Conservation (phyloP, 805 yeast species). For the Maudiozyma pseudohumilis region DNA sequence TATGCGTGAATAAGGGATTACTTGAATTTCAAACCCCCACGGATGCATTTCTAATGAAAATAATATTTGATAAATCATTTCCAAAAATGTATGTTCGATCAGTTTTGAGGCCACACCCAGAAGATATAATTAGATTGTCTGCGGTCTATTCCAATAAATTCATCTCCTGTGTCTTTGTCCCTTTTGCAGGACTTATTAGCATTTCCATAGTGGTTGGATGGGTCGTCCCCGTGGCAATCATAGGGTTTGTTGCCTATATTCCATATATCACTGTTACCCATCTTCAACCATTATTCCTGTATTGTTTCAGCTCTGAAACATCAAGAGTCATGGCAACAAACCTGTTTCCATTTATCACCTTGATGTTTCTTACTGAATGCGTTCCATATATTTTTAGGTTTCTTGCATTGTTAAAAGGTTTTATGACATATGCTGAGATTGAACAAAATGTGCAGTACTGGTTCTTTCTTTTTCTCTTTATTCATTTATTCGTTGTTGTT, state of each 20-base stretch:
- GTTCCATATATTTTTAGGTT: conserved; percentile 50
- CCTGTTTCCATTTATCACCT: conserved; percentile 55
- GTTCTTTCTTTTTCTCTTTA: conserved; percentile 68
- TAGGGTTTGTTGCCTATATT: conserved; percentile 66
- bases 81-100: conserved; percentile 31
- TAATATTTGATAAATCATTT: conserved; percentile 35
- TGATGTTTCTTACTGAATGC: conserved; percentile 51
- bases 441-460: conserved; percentile 68
- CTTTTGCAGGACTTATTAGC: conserved; percentile 25
- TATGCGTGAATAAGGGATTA: conserved; percentile 40
- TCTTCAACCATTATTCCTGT: conserved; percentile 35
- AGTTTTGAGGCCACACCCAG: conserved; percentile 45
- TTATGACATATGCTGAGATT: conserved; percentile 48
- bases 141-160: conserved; percentile 33
- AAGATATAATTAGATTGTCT: conserved; percentile 67
- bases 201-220: conserved; percentile 50
- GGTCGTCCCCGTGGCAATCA: conserved; percentile 76
- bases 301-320: conserved; percentile 44
- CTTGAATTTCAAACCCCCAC: conserved; percentile 48
- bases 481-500: conserved; percentile 77
- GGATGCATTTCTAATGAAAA: conserved; percentile 56
- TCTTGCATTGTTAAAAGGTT: conserved; percentile 47
- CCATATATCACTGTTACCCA: conserved; percentile 44
- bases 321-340: conserved; percentile 47
- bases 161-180: too few relatives aligned